Conservation (phyloP, 805 yeast species). For the Nakazawaea anatomiae region DNA sequence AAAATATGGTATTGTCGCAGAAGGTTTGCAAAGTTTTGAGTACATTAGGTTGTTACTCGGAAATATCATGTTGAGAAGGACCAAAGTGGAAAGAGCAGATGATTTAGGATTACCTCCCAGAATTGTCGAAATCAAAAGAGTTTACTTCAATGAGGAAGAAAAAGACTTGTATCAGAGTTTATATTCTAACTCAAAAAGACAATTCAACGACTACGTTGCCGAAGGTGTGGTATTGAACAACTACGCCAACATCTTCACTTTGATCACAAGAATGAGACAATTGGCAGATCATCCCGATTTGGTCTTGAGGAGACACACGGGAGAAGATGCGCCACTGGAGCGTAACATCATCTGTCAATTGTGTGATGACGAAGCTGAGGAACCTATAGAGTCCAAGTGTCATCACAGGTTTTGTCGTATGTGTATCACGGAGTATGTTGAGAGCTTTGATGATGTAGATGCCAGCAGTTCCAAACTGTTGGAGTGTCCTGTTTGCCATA, state of each 20-base stretch:
- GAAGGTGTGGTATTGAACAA: slow-evolving; percentile 95
- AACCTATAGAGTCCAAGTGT: slow-evolving; percentile 90
- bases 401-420: slow-evolving; percentile 91
- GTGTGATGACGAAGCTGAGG: slow-evolving; percentile 98
- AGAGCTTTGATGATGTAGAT: slow-evolving; percentile 59
- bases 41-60: slow-evolving; percentile 69
- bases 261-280: slow-evolving; percentile 96
- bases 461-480: slow-evolving; percentile 36
- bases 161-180: slow-evolving; percentile 86
- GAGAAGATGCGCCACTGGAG: slow-evolving; percentile 25
- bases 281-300: slow-evolving; percentile 97
- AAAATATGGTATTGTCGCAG: slow-evolving; percentile 74
- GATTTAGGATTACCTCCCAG: slow-evolving; percentile 97
- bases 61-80: slow-evolving; percentile 87
- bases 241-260: slow-evolving; percentile 93
- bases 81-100: slow-evolving; percentile 94
- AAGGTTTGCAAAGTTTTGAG: slow-evolving; percentile 71
- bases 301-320: slow-evolving; percentile 66
- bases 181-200: slow-evolving; percentile 80
- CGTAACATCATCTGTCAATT: slow-evolving; percentile 71
- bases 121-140: slow-evolving; percentile 82
- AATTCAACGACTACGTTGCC: slow-evolving; percentile 87
- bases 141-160: slow-evolving; percentile 89
- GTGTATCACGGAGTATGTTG: slow-evolving; percentile 87
- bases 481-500: slow-evolving; percentile 95